Percentiles rank a stretch among this genome's conserved stretches.
Conservation (phyloP, 139 green algal genomes). For the Asterochloris sp. region DNA sequence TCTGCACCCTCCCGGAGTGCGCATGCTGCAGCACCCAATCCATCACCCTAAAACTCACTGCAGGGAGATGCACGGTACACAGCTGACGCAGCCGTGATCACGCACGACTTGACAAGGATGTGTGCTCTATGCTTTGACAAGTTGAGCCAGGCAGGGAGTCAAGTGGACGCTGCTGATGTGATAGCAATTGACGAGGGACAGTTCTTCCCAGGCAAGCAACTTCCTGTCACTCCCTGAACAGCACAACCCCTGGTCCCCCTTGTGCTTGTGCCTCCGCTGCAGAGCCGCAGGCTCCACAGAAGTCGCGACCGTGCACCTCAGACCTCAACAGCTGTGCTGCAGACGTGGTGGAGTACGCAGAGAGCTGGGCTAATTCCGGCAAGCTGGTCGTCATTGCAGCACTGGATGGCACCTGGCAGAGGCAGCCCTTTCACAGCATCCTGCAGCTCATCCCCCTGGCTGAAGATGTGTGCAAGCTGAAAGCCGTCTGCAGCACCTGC, state of each 20-base stretch:
- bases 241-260: too few relatives aligned
- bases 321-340: not conserved
- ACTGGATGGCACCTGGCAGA: conserved; percentile 18
- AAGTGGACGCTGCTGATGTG: not conserved
- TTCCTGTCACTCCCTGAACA: too few relatives aligned
- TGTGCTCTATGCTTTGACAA: not conserved
- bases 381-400: conserved; percentile 10
- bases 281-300: too few relatives aligned
- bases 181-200: conserved; percentile 17
- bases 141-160: not conserved
- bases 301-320: not conserved
- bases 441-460: conserved; percentile 13
- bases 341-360: conserved; percentile 12
- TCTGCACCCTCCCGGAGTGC: too few relatives aligned
- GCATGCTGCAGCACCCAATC: too few relatives aligned
- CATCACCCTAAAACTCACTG: too few relatives aligned
- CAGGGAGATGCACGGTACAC: too few relatives aligned
- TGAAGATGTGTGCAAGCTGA: conserved; percentile 15
- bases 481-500: conserved; percentile 4
- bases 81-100: not conserved
- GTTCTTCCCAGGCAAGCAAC: conserved; percentile 12
- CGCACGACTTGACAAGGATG: conserved; percentile 5
- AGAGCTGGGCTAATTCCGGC: conserved; percentile 12
- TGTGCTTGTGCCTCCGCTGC: too few relatives aligned
- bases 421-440: conserved; percentile 1